phyloP scores from a whole-genome alignment of 768 basidiomycete species.

The Suillus plorans region DNA sequence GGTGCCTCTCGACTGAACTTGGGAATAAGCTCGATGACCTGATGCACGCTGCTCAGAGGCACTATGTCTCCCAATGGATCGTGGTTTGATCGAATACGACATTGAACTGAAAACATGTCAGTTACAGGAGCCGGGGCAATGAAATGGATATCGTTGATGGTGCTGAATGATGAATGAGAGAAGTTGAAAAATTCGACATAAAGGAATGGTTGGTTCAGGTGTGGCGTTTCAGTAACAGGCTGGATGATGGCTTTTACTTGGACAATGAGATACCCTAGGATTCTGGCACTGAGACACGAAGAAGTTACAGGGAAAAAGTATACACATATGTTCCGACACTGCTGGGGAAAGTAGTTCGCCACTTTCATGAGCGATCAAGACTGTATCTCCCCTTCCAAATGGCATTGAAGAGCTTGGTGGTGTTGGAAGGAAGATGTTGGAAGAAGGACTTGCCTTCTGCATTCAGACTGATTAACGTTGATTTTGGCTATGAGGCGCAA shows the following conservation, averaged over 20 bases:
- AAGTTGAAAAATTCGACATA: conserved; percentile 4
- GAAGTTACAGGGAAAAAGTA: no score
- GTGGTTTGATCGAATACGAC: not conserved
- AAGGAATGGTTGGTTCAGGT: not conserved
- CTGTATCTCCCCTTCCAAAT: conserved; percentile 8
- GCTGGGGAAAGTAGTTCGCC: conserved; percentile 4
- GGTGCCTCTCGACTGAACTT: no score
- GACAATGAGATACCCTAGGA: not conserved
- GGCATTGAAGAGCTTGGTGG: not conserved
- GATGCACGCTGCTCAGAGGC: no score
- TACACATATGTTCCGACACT: not conserved
- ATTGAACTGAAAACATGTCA: conserved; percentile 1
- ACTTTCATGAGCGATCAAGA: conserved; percentile 10
- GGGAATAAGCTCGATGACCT: no score
- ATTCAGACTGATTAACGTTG: no score
- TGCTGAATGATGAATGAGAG: not conserved
- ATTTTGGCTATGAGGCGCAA: no score
- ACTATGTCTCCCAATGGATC: not conserved
- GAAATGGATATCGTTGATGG: not conserved
- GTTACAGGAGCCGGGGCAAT: not conserved
- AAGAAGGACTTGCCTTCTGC: no score
- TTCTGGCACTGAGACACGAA: no score
- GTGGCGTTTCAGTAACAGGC: not conserved
- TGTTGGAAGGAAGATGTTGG: no score
- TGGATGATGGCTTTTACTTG: conserved; percentile 7